Evolutionary conservation across 345 rosid genomes (phyloP), one percentile per base, ranked within the genome.

Genomic region (Aquilaria sinensis): DNA sequence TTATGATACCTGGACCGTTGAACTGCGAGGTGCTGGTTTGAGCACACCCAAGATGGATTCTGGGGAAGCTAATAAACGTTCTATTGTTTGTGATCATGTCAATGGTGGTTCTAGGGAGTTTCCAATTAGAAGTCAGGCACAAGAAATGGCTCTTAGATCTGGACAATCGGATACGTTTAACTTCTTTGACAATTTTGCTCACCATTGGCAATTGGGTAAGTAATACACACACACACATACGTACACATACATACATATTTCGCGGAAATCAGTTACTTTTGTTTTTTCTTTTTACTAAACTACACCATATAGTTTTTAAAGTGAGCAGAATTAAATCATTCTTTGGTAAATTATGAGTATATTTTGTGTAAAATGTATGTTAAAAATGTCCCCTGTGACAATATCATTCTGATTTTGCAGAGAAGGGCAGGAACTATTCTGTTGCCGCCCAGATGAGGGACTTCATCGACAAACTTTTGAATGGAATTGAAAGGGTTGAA

Each of bases 1-100:
- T 71, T 92, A 80, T 53, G 98, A 92, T 65, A 81, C 98, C 2
- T 87, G 98, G 98, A 80, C 80, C 68, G 80, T 92, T 66, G 98
- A 92, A 79, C 72, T 92, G 52, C 78, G 96, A 65, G 96, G 92
- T 67, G 81, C 92, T 31, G 98, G 98, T 6, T 73, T 92, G 78
- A 92, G 97, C 74, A 63, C 68, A 23, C 72, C 62, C 5, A 72
- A 23, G 49, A 14, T 53, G 48, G 79, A 75, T 5, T 47, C 61
- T 3, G 65, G 63, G 31, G 77, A 77, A 70, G 67, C 69, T 67
- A 51, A 37, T 15, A 54, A n/a, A 47, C 31, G 65, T 32, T 43
- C 54, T 2, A 50, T 54, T 6, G 49, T 47, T 58, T 12, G 15
- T 34, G 14, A 66, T 74, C 6, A 65, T 23, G 23, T 23, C 23